Evolutionary conservation across 441 rosid species (phyloP).

Genomic region (Aquilaria agallochum): DNA sequence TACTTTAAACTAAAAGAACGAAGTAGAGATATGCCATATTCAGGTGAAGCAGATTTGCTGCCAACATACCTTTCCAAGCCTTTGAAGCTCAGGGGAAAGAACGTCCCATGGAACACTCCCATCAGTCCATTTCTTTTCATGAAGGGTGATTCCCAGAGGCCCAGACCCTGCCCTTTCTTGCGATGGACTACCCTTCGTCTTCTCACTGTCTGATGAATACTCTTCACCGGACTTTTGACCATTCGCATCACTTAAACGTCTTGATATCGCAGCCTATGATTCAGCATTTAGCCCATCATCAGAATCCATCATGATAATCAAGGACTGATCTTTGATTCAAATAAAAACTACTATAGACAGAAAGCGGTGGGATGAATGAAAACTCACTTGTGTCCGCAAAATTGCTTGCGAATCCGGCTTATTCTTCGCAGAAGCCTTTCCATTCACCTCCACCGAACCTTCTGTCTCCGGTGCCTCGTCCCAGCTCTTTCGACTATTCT

Average conservation of each 20-base stretch:
- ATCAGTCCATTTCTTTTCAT: constrained; percentile 92
- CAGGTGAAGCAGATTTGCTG: no score
- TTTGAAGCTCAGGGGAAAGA: constrained; percentile 54
- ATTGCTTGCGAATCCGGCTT: constrained; percentile 63
- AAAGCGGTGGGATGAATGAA: no score
- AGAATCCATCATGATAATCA: constrained; percentile 1
- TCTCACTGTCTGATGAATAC: constrained; percentile 38
- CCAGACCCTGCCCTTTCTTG: constrained; percentile 29
- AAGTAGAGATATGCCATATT: no score
- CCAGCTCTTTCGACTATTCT: constrained; percentile 64
- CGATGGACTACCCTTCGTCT: constrained; percentile 41
- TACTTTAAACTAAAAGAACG: no score
- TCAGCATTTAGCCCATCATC: background rate
- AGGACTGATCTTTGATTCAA: background rate
- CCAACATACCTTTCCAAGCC: constrained; percentile 58
- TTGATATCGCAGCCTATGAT: constrained; percentile 75
- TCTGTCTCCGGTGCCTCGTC: constrained; percentile 39
- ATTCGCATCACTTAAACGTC: constrained; percentile 75
- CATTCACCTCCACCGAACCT: constrained; percentile 41
- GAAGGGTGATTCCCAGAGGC: constrained; percentile 52
- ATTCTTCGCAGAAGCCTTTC: constrained; percentile 38
- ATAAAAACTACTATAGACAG: no score
- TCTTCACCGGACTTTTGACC: constrained; percentile 43
- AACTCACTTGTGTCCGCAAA: constrained; percentile 77
- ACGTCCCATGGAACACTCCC: constrained; percentile 62